Base-by-base conservation (phyloP, 148 eudicot species). In the Camellia sinensis region DNA sequence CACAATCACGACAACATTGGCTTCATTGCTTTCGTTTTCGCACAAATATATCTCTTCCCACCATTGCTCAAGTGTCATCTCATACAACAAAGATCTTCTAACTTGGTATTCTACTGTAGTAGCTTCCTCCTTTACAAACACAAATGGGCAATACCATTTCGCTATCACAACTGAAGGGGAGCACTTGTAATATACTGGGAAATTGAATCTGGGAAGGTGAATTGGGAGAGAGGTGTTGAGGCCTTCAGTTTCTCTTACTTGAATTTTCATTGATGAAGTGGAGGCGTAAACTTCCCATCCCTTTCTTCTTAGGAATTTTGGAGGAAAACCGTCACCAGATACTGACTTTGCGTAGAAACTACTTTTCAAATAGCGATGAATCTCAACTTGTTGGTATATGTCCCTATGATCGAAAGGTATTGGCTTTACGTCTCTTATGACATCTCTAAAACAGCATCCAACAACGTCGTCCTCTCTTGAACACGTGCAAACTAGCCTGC, bases 381-480 rank as follows among this genome's bases (percentile, higher is more conserved):
- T 92, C 80, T 93, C 96, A 70, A 93, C 76, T 62, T 92, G 96
- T 79, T 93, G 98, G 83, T 92, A 93, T 62, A 87, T 85, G 86
- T 93, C 96, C 79, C 90, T 85, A 79, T 87, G 83, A 80, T 93
- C 88, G 73, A 93, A 88, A 21, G 83, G 86, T 70, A 83, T 84
- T 15, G 91, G 93, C 48, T 87, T 92, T 19, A 80, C 44, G 66
- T 90, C 92, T 46, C 40, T 73, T 64, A 84, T 85, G 69, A 67
- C 71, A 50, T 82, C 74, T 13, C 75, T 67, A 63, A 84, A 88
- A 85, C 95, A 93, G 72, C 98, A 92, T 56, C 84, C 82, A 15
- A 86, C 88, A 50, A 80, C 72, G 60, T 92, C 96, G 14, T 85
- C 78, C 56, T 84, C 87, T 83, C 83, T 89, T 11, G 90, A 89